Evolutionary conservation across 2,329 filamentous ascomycete genomes (phyloP).

Genomic region (Fusarium concolor): DNA sequence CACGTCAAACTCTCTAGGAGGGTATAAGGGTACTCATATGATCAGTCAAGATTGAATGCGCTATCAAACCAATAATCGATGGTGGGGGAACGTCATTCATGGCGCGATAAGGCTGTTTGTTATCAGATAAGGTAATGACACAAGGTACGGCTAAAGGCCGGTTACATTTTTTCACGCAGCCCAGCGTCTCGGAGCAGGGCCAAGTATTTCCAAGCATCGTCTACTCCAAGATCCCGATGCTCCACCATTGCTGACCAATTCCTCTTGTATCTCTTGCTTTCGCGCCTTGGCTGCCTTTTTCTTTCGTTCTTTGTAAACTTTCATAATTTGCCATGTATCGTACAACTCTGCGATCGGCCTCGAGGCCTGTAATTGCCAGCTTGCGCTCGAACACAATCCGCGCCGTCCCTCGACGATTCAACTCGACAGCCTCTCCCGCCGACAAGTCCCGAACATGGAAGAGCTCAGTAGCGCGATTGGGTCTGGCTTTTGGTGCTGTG

Average conservation of each 20-base stretch:
- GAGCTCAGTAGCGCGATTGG: constrained; percentile 78
- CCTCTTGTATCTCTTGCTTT: constrained; percentile 26
- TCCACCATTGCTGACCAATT: constrained; percentile 44
- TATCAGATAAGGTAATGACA: neutral
- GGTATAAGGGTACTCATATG: constrained; percentile 17
- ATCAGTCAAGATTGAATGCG: constrained; percentile 23
- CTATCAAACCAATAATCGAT: constrained; percentile 2
- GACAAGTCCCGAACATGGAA: constrained; percentile 85
- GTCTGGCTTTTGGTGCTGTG: constrained; percentile 77
- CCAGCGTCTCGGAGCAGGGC: constrained; percentile 20
- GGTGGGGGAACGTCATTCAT: constrained; percentile 33
- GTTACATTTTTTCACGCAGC: constrained; percentile 33
- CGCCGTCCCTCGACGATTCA: constrained; percentile 61
- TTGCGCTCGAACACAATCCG: constrained; percentile 55
- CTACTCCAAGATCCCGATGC: constrained; percentile 17
- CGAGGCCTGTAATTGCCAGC: constrained; percentile 57
- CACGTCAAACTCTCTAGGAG: neutral
- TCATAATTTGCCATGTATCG: constrained; percentile 60
- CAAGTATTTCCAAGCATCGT: constrained; percentile 35
- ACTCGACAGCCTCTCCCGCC: constrained; percentile 64
- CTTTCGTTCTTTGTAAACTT: constrained; percentile 11
- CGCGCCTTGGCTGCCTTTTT: neutral
- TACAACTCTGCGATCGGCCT: constrained; percentile 61
- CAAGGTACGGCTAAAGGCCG: constrained; percentile 36
- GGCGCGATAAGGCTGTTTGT: constrained; percentile 42